Evolutionary conservation across 139 green algal species (phyloP), one percentile per base, ranked within the genome.

Genomic region (Desmodesmus armatus): DNA sequence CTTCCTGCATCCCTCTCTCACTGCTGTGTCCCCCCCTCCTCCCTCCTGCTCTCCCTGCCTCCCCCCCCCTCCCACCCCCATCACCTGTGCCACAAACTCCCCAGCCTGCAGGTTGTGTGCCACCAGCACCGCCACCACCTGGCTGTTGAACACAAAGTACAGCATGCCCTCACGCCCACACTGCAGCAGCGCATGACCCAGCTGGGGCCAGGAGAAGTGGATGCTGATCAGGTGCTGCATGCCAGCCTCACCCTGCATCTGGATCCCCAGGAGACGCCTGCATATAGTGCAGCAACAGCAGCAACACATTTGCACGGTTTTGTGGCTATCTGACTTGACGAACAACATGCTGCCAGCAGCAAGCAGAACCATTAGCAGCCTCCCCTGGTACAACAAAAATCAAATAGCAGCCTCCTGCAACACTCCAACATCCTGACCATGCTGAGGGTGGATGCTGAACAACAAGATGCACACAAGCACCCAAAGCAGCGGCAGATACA

Each of bases 51-150:
- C n/a, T n/a, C n/a, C n/a, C n/a, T n/a, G n/a, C n/a, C n/a, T n/a
- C n/a, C n/a, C n/a, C n/a, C n/a, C n/a, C 51, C 4, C 5, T 3
- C 19, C 9, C 6, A 65, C 17, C 55, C 55, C 17, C 39, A 15
- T 17, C 29, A 96, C 91, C 92, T 99, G 96, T 3, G 92, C 95
- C 69, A 99, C 97, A 91, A 99, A 99, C 85, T 99, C 97, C 0
- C 96, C 97, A 5, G 75, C 13, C 0, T 47, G 6, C 0, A 99
- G 81, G 83, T 96, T 88, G 87, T 99, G 97, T 17, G 95, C 97
- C 60, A 99, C 96, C 55, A 99, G 53, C 70, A 98, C 96, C 0
- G 88, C 91, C 49, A 99, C 93, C 35, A 94, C 92, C 13, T 78
- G 41, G 21, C 63, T 49, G 51, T 94, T 96, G 93, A 97, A 99